phyloP scores from a whole-genome alignment of 2,329 filamentous ascomycete genomes.

The Phaeosphaeria sp. region DNA sequence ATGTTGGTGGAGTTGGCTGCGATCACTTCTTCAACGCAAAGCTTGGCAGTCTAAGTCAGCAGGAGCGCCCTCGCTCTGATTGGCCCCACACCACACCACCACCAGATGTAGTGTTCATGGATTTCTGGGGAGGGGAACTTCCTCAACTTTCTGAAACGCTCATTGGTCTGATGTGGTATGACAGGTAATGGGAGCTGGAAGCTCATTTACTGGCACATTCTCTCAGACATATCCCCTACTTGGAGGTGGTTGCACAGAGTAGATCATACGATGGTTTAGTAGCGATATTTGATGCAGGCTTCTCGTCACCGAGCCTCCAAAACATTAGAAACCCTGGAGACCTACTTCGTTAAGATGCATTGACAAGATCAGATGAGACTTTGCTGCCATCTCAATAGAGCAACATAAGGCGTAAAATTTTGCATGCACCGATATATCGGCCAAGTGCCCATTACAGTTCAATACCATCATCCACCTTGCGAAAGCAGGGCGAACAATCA shows the following conservation, averaged over 20 bases:
- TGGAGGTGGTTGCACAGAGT: neutral
- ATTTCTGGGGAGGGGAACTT: constrained; percentile 5
- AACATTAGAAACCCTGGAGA: neutral
- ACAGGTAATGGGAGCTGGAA: neutral
- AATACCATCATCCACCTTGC: neutral
- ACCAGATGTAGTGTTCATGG: constrained; percentile 10
- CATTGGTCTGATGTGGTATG: neutral
- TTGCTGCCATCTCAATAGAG: neutral
- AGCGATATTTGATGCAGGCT: neutral
- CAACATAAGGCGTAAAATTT: neutral
- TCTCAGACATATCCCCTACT: neutral
- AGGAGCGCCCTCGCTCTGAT: constrained; percentile 19
- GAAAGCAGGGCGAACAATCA: neutral
- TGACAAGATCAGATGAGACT: neutral
- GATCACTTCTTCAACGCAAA: constrained; percentile 18
- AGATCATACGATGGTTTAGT: neutral
- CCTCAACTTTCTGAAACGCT: neutral
- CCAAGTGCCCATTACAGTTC: neutral
- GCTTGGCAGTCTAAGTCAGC: constrained; percentile 23
- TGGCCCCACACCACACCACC: constrained; percentile 16
- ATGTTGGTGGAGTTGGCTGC: constrained; percentile 26
- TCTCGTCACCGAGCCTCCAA: neutral
- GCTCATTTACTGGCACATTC: neutral
- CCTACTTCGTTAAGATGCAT: neutral
- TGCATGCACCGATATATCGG: neutral